Evolutionary conservation across 2,329 filamentous ascomycete species (phyloP), one percentile per base, ranked within the genome.

Genomic region (Aspergillus pseudoterreus): DNA sequence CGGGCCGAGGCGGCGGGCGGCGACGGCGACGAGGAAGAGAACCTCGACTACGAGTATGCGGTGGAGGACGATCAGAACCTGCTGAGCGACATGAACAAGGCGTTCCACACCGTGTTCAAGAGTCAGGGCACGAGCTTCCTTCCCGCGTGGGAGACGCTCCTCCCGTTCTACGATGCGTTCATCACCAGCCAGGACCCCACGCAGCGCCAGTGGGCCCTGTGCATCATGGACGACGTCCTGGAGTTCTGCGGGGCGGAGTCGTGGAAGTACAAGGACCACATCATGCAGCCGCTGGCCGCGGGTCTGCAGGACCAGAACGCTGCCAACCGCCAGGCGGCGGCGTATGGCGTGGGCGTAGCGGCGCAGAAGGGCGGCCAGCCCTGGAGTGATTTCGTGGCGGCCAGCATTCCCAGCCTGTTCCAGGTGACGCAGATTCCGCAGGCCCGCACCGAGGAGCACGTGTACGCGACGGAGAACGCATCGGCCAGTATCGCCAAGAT

Each of bases 1-100:
- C 85, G 86, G 61, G 87, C 84, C 43, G 88, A 92, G 19, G 84
- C 85, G 12, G 35, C 85, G 2, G 35, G 15, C 2, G 91, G 95
- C 48, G 92, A 97, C 52, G 92, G 87, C 14, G 92, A 96, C 58
- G 92, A 96, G 64, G 92, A 96, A 64, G 86, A 94, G 53, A 86
- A 86, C 14, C 88, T 96, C 61, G 92, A 96, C 47, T 83, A 86
- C 42, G 80, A 95, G 30, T 87, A 95, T 62, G 94, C 92, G 11
- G 92, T 99, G 44, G 94, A 99, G 71, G 94, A 99, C 61, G 94
- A 99, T 68, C 92, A 97, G 73, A 96, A 91, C 19, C 80, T 99
- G 15, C 81, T 99, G 41, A 96, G 92, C 1, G 94, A 99, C 67
- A 99, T 99, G 94, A 99, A 99, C 83, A 99, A 99, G 79, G 92